Percentiles rank a stretch among this genome's conserved stretches.
Conservation (phyloP, 257 asterid species). For the Penstemon newberryi region DNA sequence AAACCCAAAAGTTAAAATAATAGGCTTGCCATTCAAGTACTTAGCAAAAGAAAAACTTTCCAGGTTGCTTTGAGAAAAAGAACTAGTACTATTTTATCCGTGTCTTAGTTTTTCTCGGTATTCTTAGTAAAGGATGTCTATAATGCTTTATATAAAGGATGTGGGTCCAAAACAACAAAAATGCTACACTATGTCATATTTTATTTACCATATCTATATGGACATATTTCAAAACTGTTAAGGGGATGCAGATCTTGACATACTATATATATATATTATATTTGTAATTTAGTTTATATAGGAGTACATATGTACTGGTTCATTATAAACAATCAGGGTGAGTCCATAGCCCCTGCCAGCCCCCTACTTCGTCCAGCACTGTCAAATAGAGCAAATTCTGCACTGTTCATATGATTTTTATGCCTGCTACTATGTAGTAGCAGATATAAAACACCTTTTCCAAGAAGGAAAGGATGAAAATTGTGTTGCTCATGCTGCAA, state of each 20-base stretch:
- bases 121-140: not conserved
- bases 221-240: too few species aligned
- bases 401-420: too few species aligned
- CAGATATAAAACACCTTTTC: slow-evolving; percentile 9
- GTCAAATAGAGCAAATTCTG: too few species aligned
- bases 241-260: too few species aligned
- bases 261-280: too few species aligned
- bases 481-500: not conserved
- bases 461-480: not conserved
- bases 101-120: not conserved
- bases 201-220: too few species aligned
- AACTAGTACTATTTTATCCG: not conserved
- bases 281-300: too few species aligned
- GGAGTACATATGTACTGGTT: too few species aligned
- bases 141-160: not conserved
- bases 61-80: not conserved
- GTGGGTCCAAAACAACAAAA: not conserved
- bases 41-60: not conserved
- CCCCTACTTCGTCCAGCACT: too few species aligned
- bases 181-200: not conserved
- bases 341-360: too few species aligned
- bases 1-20: not conserved
- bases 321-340: too few species aligned
- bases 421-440: not conserved
- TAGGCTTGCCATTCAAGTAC: not conserved